phyloP scores from a whole-genome alignment of 1,284 basidiomycete species.

The Ustilago trichophora region DNA sequence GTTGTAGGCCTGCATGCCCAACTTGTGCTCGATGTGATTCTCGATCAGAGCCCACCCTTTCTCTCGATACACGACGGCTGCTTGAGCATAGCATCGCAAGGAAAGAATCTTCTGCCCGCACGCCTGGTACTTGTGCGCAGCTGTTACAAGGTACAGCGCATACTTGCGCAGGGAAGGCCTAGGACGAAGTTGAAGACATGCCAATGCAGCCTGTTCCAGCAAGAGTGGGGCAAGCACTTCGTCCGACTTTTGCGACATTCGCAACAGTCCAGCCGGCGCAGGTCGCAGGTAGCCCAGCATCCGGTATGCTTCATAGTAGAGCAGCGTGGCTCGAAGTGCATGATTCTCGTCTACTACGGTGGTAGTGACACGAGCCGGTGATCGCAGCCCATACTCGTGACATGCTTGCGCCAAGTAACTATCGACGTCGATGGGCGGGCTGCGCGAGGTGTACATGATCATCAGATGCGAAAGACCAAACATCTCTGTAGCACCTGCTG shows the following conservation, averaged over 20 bases:
- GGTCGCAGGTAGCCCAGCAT: conserved; percentile 33
- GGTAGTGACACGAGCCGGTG: conserved; percentile 7
- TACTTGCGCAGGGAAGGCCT: conserved; percentile 67
- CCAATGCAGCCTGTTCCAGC: conserved; percentile 70
- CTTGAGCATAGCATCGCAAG: conserved; percentile 48
- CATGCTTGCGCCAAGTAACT: conserved; percentile 50
- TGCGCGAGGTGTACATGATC: conserved; percentile 40
- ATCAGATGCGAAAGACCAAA: conserved; percentile 57
- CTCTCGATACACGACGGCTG: conserved; percentile 37
- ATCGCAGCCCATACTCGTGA: conserved; percentile 22
- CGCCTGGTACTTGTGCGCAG: conserved; percentile 70
- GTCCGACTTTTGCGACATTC: conserved; percentile 62
- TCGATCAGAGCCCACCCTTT: conserved; percentile 68
- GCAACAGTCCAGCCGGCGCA: conserved; percentile 48
- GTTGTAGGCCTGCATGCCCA: conserved; percentile 71
- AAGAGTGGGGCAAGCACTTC: conserved; percentile 70
- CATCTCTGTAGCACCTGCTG: conserved; percentile 62
- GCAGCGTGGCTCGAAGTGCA: conserved; percentile 53
- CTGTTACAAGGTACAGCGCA: conserved; percentile 69
- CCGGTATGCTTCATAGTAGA: conserved; percentile 59
- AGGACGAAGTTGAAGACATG: conserved; percentile 65
- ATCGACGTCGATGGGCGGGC: conserved; percentile 51
- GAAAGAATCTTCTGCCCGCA: conserved; percentile 68
- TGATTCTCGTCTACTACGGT: conserved; percentile 21
- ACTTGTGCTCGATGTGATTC: conserved; percentile 69